Evolutionary conservation across 2,329 filamentous ascomycete species (phyloP), one percentile per base, ranked within the genome.

Genomic region (Colletotrichum plurivorum): DNA sequence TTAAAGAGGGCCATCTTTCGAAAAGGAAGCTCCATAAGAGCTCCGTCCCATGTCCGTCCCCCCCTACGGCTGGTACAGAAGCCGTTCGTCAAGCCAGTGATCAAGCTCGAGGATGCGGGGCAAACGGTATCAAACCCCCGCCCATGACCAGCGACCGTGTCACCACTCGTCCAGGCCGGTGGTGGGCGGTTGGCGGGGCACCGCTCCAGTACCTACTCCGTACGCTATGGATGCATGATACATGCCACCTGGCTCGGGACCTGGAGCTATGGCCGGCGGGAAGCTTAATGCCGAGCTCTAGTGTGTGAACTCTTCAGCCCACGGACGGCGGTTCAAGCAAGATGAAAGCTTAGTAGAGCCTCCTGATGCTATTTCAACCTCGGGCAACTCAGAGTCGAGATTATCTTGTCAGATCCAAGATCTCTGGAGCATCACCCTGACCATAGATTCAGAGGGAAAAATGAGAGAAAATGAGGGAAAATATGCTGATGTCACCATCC

Each of bases 51-150:
- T 54, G 54, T 45, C 60, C 46, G 66, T n/a, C n/a, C 16, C 45
- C 36, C 63, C 52, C 46, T 18, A 27, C 54, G 54, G 45, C 25
- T 59, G 43, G 20, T 48, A 27, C 48, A 65, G 53, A 54, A 59
- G 60, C 48, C 20, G 60, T 53, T 43, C 18, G 5, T 31, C 27
- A 48, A 16, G 27, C 48, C 58, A 63, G 45, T 53, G 49, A 39
- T 36, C 49, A 51, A 66, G 49, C 41, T 60, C 49, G 25, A 56
- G 62, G 61, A 67, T 66, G 67, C 43, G 62, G 66, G 62, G 67
- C 67, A 16, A 20, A 13, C 45, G 43, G 62, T 31, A 56, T 61
- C 51, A 61, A 61, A 62, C 55, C 67, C 55, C 67, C 51, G 46
- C 60, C 49, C 25, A 51, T 67, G 39, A 67, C 46, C 62, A 22